phyloP scores from a whole-genome alignment of 345 rosid genomes.

The Physaria fendleri region DNA sequence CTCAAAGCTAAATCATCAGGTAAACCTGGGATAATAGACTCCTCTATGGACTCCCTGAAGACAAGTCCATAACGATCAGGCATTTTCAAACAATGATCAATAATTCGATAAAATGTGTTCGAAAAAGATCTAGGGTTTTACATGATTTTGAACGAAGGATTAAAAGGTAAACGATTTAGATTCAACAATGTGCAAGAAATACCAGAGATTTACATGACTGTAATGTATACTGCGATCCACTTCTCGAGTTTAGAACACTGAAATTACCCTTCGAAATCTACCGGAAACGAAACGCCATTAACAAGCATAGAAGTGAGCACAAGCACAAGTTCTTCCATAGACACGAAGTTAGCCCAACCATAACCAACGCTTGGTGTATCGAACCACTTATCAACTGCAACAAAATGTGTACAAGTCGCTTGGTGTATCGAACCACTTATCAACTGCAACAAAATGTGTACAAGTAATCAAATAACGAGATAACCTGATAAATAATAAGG shows the following conservation, averaged over 20 bases:
- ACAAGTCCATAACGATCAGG: neutral
- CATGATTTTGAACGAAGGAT: neutral
- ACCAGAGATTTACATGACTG: conserved; percentile 23
- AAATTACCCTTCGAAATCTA: too few species aligned
- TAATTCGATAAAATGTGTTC: too few species aligned
- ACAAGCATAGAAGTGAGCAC: too few species aligned
- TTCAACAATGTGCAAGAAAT: neutral
- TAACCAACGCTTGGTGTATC: neutral
- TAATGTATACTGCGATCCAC: neutral
- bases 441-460: neutral
- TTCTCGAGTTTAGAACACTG: conserved; percentile 2
- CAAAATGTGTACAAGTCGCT: neutral
- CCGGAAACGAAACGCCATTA: too few species aligned
- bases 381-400: neutral
- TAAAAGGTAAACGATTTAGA: neutral
- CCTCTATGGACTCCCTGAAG: conserved; percentile 50
- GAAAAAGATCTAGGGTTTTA: neutral
- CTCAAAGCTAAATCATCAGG: conserved; percentile 66
- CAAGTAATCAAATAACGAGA: neutral
- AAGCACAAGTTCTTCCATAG: neutral
- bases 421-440: neutral
- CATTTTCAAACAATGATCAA: neutral
- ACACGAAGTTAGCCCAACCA: neutral
- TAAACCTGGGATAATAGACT: too few species aligned
- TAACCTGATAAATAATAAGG: neutral